phyloP scores from a whole-genome alignment of 768 basidiomycete genomes.

The Amanita jacksonii region DNA sequence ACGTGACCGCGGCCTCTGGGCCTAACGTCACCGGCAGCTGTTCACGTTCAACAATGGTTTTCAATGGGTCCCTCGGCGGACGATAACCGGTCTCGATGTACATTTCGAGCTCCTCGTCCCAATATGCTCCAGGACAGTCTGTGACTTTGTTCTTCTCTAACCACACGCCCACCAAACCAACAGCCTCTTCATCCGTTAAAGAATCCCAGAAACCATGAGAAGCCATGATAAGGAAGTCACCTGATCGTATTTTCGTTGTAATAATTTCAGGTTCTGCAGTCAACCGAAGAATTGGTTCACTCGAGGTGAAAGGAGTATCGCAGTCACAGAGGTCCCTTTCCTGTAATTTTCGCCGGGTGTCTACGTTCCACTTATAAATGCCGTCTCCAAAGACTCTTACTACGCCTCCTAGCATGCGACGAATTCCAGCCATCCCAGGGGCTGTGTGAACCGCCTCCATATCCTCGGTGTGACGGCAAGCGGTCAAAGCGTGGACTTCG shows the following conservation, averaged over 20 bases:
- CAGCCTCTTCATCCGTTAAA: constrained; percentile 44
- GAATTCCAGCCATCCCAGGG: constrained; percentile 34
- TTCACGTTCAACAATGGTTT: constrained; percentile 6
- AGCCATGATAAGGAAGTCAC: constrained; percentile 41
- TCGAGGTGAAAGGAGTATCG: constrained; percentile 19
- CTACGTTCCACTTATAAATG: not conserved
- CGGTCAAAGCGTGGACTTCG: constrained; percentile 21
- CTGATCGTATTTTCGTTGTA: constrained; percentile 29
- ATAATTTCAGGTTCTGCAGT: constrained; percentile 44
- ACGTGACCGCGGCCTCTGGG: constrained; percentile 25
- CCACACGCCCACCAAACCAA: constrained; percentile 43
- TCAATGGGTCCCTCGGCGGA: not conserved
- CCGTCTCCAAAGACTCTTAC: not conserved
- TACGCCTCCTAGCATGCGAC: constrained; percentile 17
- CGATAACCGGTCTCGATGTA: not conserved
- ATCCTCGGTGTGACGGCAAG: too few species aligned
- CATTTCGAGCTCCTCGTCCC: not conserved
- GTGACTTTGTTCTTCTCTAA: constrained; percentile 19
- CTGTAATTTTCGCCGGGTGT: constrained; percentile 10
- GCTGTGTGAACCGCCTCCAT: constrained; percentile 20
- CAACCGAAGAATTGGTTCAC: constrained; percentile 20
- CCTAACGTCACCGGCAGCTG: constrained; percentile 21
- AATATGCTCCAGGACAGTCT: not conserved
- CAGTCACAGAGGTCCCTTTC: constrained; percentile 29
- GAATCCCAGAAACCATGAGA: constrained; percentile 40